Conservation (phyloP, 768 basidiomycete genomes). For the Austroboletus eburneus region DNA sequence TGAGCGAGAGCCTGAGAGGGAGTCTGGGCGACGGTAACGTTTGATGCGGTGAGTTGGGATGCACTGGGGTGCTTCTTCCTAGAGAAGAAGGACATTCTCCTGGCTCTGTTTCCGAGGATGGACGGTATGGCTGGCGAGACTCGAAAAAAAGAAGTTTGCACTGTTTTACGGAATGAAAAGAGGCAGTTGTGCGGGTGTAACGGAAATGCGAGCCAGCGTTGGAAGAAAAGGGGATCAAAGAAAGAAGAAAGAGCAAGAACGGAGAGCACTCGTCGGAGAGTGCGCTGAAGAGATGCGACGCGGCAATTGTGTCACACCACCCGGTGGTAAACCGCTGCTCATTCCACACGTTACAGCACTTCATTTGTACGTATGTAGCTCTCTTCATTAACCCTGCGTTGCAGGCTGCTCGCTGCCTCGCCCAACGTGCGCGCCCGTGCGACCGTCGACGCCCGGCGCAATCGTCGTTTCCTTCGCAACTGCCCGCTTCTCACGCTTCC, state of each 20-base stretch:
- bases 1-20: constrained; percentile 68
- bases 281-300: constrained; percentile 15
- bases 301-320: constrained; percentile 10
- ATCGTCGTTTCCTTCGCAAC: constrained; percentile 12
- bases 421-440: constrained; percentile 6
- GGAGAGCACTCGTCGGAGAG: constrained; percentile 7
- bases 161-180: constrained; percentile 12
- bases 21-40: constrained; percentile 57
- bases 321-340: not conserved
- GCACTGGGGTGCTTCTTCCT: constrained; percentile 73
- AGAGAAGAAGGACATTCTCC: constrained; percentile 93
- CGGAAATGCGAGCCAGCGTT: constrained; percentile 24
- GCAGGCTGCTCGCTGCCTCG: constrained; percentile 10
- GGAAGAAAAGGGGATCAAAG: constrained; percentile 7
- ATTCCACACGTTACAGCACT: not conserved
- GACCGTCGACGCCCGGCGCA: not conserved
- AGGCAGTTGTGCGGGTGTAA: not conserved
- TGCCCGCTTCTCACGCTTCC: not conserved
- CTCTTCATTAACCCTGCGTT: constrained; percentile 5
- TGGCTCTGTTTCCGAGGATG: constrained; percentile 52
- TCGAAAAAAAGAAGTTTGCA: constrained; percentile 14
- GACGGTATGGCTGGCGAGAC: constrained; percentile 60
- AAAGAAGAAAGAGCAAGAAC: constrained; percentile 3
- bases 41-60: constrained; percentile 39
- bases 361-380: not conserved